A percentile compares a stretch with the other conserved stretches of the same genome.
Conservation (phyloP, 2,329 filamentous ascomycete species). For the Penicillium frequentans region DNA sequence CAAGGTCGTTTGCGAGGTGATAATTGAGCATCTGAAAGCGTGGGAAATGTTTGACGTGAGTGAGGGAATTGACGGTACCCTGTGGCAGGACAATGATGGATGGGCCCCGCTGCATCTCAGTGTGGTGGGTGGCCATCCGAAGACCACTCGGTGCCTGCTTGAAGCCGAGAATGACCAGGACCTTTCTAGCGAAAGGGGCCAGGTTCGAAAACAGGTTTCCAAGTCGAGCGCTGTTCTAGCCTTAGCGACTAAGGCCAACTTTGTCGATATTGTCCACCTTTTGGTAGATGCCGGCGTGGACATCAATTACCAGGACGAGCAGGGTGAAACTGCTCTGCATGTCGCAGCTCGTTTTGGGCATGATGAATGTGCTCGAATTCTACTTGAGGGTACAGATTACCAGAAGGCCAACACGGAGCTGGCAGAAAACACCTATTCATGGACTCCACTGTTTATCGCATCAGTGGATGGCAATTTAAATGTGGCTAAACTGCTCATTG, state of each 20-base stretch:
- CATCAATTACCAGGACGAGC: constrained; percentile 88
- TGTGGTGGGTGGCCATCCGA: constrained; percentile 84
- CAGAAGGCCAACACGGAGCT: constrained; percentile 77
- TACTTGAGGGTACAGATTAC: constrained; percentile 67
- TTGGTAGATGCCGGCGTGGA: constrained; percentile 88
- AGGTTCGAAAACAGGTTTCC: constrained; percentile 67
- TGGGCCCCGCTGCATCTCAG: constrained; percentile 88
- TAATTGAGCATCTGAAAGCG: constrained; percentile 84
- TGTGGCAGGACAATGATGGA: constrained; percentile 92
- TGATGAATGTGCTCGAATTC: constrained; percentile 71
- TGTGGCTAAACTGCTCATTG: constrained; percentile 74
- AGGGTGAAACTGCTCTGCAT: constrained; percentile 88
- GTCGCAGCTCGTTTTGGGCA: constrained; percentile 88
- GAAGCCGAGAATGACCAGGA: constrained; percentile 67
- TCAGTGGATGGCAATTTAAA: constrained; percentile 81
- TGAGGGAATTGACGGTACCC: constrained; percentile 78
- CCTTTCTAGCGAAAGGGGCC: constrained; percentile 55
- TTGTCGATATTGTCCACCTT: constrained; percentile 77
- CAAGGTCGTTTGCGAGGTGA: constrained; percentile 80
- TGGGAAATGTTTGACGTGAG: constrained; percentile 86
- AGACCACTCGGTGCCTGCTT: constrained; percentile 79
- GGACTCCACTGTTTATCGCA: constrained; percentile 93
- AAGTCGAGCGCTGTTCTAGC: constrained; percentile 87
- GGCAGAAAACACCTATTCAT: constrained; percentile 79
- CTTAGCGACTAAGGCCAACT: constrained; percentile 85